Base-by-base conservation (phyloP, 2,329 filamentous ascomycete species). In the Fusarium sp. region DNA sequence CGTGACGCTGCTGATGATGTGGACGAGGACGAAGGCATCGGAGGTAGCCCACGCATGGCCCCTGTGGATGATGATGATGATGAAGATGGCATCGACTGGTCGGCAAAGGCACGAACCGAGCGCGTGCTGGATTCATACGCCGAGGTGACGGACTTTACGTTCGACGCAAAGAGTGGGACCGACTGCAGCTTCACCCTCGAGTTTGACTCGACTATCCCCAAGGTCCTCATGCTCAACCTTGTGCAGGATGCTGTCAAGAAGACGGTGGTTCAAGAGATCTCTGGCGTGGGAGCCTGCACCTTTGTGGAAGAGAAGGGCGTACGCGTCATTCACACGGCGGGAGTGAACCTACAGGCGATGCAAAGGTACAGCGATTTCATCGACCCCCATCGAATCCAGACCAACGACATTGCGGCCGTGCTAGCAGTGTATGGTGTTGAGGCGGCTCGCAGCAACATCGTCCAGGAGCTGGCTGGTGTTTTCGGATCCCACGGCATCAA, bases 401-500 rank as follows among this genome's bases (percentile, higher is more conserved):
- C 95, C 70, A 99, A 99, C 83, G 95, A 97, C 74, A 94, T 98
- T 70, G 90, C 90, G 34, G 89, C 93, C 36, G 92, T 98, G 79
- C 88, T 98, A 13, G 83, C 86, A 23, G 86, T 92, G 57, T 99
- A 98, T 78, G 96, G 96, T 71, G 93, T 99, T 4, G 96, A 99
- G 82, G 96, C 96, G 1, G 93, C 92, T 49, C 92, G 96, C 23
- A 89, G 86, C 69, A 92, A 89, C 70, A 98, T 99, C 76, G 91
- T 97, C 46, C 87, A 87, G 62, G 96, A 99, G 82, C 88, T 99
- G 76, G 87, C 89, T 59, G 87, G 86, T 44, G 95, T 99, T 68
- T 99, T 99, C 85, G 85, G 86, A 54, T 90, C 91, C 76, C 95
- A 99, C 88, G 92, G 92, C 76, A 99, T 99, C 83, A 87, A 86